Evolutionary conservation across 345 rosid genomes (phyloP).

Genomic region (Citrus mangshanensis): DNA sequence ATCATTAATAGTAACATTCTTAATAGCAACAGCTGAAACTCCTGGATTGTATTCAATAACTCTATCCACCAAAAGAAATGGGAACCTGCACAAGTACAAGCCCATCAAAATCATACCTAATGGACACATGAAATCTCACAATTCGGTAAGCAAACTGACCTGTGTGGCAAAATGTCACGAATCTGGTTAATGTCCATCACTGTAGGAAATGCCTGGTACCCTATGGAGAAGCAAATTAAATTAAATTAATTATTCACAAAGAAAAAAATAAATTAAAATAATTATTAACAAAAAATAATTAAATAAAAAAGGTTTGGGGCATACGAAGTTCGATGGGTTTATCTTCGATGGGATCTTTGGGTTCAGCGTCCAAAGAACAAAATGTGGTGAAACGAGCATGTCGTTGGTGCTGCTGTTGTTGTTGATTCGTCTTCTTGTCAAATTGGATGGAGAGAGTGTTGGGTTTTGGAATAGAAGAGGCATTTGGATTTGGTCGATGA

Average conservation of each 20-base stretch:
- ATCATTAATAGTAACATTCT: conserved; percentile 96
- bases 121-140: too few relatives aligned
- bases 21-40: conserved; percentile 89
- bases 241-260: not conserved
- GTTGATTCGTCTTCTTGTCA: not conserved
- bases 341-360: conserved; percentile 26
- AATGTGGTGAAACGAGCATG: conserved; percentile 18
- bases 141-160: conserved; percentile 30
- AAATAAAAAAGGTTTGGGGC: not conserved
- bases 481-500: not conserved
- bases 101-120: too few relatives aligned
- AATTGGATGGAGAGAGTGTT: not conserved
- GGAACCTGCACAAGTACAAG: conserved; percentile 42
- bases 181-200: conserved; percentile 94
- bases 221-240: conserved; percentile 21
- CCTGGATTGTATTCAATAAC: conserved; percentile 94
- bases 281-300: not conserved
- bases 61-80: conserved; percentile 98
- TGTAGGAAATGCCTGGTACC: conserved; percentile 62
- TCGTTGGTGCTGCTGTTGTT: not conserved
- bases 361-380: conserved; percentile 34
- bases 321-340: conserved; percentile 50
- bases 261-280: not conserved
- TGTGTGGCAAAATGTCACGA: conserved; percentile 84
- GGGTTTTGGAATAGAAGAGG: not conserved